Base-by-base conservation (phyloP, 2,329 filamentous ascomycete genomes). In the Clonostachys byssicola region DNA sequence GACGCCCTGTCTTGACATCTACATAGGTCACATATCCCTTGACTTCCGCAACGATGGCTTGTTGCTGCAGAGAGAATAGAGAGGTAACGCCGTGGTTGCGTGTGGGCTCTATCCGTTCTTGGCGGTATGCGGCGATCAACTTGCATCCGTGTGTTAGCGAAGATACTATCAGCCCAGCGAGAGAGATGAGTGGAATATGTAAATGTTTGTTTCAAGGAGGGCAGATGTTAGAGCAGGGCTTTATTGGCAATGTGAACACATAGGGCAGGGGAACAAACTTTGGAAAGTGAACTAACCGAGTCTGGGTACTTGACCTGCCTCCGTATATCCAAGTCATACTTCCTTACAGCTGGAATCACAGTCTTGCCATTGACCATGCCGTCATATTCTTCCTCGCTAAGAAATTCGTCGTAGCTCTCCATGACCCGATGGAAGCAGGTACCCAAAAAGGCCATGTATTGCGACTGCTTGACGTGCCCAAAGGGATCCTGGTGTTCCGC, bases 401-500 rank as follows among this genome's bases (percentile, higher is more conserved):
- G 52, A 16, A 47, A 57, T 40, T 57, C 49, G 43, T 53, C 54
- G 20, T 55, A 59, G 42, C 56, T 52, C 42, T 59, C 56, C 52
- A 58, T 52, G 10, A 53, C 46, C 8, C 56, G 52, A 30, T 53
- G 49, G 48, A 55, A 56, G 42, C 52, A 54, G 2, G 48, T 43
- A n/a, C 55, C 51, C 1, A 59, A 14, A 40, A 54, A 60, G 17
- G 54, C 49, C 52, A 53, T 51, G 45, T 52, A 60, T 40, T 56
- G 51, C 1, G 54, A 52, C 1, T 60, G 53, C 51, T 53, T 59
- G 12, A 60, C 54, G 39, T 60, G 54, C 30, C 54, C 56, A 34
- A 50, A 58, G 2, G 56, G 57, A 42, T 58, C 58, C 33, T 60
- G 56, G 30, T 60, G 48, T 33, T 58, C 52, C 8, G 56, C 57